phyloP scores from a whole-genome alignment of 352 stramenopile genomes.

The Globisporangium iwayamae region DNA sequence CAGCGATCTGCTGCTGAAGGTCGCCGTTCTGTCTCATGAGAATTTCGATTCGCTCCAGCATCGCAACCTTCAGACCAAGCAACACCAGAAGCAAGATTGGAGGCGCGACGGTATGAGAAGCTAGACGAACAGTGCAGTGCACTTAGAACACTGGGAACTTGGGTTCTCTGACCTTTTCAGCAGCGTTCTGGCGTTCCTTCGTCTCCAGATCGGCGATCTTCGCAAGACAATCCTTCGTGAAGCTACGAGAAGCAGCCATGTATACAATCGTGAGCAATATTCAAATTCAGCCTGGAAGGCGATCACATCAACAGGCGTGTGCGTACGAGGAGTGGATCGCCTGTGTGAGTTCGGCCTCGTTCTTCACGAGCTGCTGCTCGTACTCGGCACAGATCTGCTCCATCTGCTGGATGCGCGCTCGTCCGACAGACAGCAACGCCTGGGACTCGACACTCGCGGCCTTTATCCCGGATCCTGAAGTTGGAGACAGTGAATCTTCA shows the following conservation, averaged over 20 bases:
- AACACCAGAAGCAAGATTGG: background rate
- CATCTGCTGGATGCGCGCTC: conserved; percentile 39
- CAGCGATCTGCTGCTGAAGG: conserved; percentile 16
- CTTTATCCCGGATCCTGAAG: conserved; percentile 4
- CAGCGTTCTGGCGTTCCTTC: conserved; percentile 25
- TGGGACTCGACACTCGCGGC: conserved; percentile 35
- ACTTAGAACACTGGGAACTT: too few species aligned
- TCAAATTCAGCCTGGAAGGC: too few species aligned
- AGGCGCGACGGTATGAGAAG: background rate
- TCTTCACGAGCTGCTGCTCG: conserved; percentile 45
- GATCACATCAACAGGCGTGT: too few species aligned
- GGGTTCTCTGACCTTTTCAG: conserved; percentile 27
- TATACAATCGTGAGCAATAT: background rate
- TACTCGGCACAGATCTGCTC: conserved; percentile 36
- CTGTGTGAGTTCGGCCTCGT: conserved; percentile 44
- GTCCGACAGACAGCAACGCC: conserved; percentile 37
- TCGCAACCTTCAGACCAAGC: conserved; percentile 14
- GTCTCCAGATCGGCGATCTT: conserved; percentile 35
- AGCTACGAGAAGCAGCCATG: conserved; percentile 9
- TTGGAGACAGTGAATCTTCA: background rate
- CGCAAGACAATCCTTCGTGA: conserved; percentile 32
- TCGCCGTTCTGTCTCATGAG: conserved; percentile 26
- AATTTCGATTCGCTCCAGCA: conserved; percentile 22
- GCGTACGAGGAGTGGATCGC: conserved; percentile 38
- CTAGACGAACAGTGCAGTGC: background rate